These are phyloP conservation scores for Euphorbia schlechtendalii DNA, from an alignment of 441 rosid species.

Conservation along the genomic window DNA sequence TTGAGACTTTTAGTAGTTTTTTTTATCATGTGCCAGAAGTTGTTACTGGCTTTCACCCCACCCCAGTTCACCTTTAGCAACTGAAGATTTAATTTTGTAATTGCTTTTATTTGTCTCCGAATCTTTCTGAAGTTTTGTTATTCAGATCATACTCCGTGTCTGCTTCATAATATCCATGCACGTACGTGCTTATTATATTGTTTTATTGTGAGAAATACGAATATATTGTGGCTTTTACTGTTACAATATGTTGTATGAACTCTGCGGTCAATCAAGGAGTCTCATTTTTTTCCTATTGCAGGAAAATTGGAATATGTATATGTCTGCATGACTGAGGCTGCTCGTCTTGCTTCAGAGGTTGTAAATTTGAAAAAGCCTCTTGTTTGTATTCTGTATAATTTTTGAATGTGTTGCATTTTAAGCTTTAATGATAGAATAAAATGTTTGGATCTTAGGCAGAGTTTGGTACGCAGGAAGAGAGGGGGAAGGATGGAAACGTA, in stretches of 20 bases:
- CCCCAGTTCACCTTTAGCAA: not conserved
- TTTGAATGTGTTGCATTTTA: constrained; percentile 1
- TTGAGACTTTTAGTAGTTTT: not conserved
- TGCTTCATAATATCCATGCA: not conserved
- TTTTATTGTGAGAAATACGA: not conserved
- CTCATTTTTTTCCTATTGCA: constrained; percentile 23
- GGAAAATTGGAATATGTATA: constrained; percentile 82
- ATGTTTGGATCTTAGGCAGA: not conserved
- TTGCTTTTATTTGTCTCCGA: not conserved
- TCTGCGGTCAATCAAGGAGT: not conserved
- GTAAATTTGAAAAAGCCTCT: constrained; percentile 23
- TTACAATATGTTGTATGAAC: not conserved
- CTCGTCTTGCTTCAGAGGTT: constrained; percentile 77
- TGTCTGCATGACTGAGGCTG: constrained; percentile 59
- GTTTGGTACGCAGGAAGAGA: not conserved
- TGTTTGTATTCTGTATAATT: constrained; percentile 12
- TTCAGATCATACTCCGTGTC: not conserved
- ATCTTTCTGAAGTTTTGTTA: not conserved
- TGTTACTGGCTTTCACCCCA: not conserved
- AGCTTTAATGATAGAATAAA: too few species aligned
- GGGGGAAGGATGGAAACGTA: not conserved
- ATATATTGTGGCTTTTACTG: not conserved
- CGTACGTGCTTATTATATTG: not conserved
- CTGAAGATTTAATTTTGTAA: not conserved
- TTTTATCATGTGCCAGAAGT: not conserved